A percentile compares a stretch with the other conserved stretches of the same genome.
These are phyloP conservation scores for Saccharomyces paradoxus DNA, from an alignment of 805 yeast genomes.

Conservation along the genomic window DNA sequence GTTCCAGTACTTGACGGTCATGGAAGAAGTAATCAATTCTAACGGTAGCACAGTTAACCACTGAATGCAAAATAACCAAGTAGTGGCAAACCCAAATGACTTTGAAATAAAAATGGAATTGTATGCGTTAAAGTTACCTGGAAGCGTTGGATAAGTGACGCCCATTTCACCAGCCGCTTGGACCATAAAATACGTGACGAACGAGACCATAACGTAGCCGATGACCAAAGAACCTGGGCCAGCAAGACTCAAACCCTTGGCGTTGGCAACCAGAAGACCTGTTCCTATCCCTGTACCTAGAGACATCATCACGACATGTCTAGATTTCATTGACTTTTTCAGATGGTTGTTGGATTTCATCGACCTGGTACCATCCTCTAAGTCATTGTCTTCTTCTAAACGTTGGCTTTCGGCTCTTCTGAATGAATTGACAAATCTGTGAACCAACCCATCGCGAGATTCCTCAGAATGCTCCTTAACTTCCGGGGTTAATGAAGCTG, in stretches of 20 bases:
- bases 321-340: constrained; percentile 20
- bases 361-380: constrained; percentile 15
- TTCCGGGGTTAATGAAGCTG: not conserved
- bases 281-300: constrained; percentile 82
- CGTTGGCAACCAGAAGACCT: constrained; percentile 52
- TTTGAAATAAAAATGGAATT: constrained; percentile 46
- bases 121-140: constrained; percentile 37
- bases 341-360: constrained; percentile 9
- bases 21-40: constrained; percentile 54
- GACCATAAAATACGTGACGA: constrained; percentile 50
- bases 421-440: constrained; percentile 5
- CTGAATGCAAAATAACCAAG: constrained; percentile 59
- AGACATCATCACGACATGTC: constrained; percentile 67
- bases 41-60: constrained; percentile 58
- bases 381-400: constrained; percentile 7
- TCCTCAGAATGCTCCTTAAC: not conserved
- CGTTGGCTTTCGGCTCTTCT: constrained; percentile 7
- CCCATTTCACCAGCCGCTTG: constrained; percentile 42
- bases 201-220: constrained; percentile 50
- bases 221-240: constrained; percentile 44
- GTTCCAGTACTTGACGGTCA: constrained; percentile 47
- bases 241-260: constrained; percentile 36
- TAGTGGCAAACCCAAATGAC: constrained; percentile 64
- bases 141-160: constrained; percentile 33
- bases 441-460: not conserved